Conservation (phyloP, 495 filamentous ascomycete species). For the Pyronema omphalodes region DNA sequence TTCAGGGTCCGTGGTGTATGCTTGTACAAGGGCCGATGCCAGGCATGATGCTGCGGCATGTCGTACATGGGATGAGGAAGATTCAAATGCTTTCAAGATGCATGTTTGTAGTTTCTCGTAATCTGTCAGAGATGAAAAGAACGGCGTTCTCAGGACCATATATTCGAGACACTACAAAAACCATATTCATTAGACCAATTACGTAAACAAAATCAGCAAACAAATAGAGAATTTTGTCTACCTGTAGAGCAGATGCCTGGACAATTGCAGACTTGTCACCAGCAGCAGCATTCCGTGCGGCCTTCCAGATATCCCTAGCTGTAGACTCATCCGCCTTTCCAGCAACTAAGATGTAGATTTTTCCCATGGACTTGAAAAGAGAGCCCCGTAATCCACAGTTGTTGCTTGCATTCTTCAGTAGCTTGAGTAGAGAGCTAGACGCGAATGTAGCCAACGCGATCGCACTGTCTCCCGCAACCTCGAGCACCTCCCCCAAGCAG, state of each 20-base stretch:
- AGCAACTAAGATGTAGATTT: conserved; percentile 52
- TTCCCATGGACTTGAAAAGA: conserved; percentile 61
- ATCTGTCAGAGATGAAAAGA: conserved; percentile 79
- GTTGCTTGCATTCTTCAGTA: conserved; percentile 60
- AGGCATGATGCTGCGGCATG: conserved; percentile 78
- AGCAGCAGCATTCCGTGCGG: conserved; percentile 55
- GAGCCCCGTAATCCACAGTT: conserved; percentile 67
- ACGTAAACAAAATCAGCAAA: background rate
- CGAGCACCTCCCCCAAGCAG: conserved; percentile 79
- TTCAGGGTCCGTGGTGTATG: conserved; percentile 44
- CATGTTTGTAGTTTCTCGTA: conserved; percentile 68
- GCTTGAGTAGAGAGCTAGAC: conserved; percentile 50
- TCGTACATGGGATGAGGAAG: conserved; percentile 48
- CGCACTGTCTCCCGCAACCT: conserved; percentile 78
- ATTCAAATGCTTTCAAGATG: conserved; percentile 74
- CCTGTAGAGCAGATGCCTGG: conserved; percentile 40
- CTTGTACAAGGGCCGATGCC: conserved; percentile 57
- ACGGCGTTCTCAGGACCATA: conserved; percentile 48
- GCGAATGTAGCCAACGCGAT: conserved; percentile 63
- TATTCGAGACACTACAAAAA: conserved; percentile 48
- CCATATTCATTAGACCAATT: background rate
- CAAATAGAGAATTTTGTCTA: conserved; percentile 1
- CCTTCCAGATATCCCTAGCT: conserved; percentile 88
- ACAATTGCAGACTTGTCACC: conserved; percentile 69
- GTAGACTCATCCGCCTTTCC: conserved; percentile 64